These are phyloP conservation scores for Ceratocystis albifundus DNA, from an alignment of 2,329 filamentous ascomycete genomes.

Conservation along the genomic window DNA sequence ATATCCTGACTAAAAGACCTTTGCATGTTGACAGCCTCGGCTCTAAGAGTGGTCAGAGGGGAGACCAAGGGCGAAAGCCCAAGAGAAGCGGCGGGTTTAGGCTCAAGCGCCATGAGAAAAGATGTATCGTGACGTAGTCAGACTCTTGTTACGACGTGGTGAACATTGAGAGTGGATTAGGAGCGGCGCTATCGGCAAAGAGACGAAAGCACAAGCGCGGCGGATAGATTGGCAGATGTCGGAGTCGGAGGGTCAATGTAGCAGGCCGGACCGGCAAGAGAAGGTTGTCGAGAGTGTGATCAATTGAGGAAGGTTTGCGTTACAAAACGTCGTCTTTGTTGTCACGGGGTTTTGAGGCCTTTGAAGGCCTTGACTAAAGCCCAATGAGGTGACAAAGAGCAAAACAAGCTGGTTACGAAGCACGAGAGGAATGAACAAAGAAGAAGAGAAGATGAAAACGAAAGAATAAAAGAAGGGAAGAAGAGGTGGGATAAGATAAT, in stretches of 20 bases:
- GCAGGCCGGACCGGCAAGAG: background rate
- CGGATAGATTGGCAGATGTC: background rate
- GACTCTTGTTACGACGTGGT: constrained; percentile 15
- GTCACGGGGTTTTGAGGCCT: background rate
- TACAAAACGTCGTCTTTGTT: background rate
- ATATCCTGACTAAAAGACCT: constrained; percentile 75
- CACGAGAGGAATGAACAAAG: background rate
- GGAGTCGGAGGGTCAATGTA: background rate
- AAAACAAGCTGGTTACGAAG: background rate
- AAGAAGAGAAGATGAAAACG: background rate
- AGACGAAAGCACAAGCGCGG: constrained; percentile 3
- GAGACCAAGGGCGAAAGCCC: constrained; percentile 18
- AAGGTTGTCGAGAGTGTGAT: background rate
- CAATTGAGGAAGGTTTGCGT: background rate
- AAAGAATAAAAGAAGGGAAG: too few species aligned
- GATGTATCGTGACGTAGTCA: constrained; percentile 15
- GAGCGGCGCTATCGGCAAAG: constrained; percentile 9
- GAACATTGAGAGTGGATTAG: constrained; percentile 12
- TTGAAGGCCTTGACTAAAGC: background rate
- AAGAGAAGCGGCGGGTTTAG: constrained; percentile 4
- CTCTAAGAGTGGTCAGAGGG: constrained; percentile 41
- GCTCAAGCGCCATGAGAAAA: constrained; percentile 11
- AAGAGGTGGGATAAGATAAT: background rate
- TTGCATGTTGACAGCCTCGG: constrained; percentile 44
- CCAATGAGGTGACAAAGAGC: background rate